Base-by-base conservation (phyloP, 441 rosid genomes). In the Syzygium syzygioides region DNA sequence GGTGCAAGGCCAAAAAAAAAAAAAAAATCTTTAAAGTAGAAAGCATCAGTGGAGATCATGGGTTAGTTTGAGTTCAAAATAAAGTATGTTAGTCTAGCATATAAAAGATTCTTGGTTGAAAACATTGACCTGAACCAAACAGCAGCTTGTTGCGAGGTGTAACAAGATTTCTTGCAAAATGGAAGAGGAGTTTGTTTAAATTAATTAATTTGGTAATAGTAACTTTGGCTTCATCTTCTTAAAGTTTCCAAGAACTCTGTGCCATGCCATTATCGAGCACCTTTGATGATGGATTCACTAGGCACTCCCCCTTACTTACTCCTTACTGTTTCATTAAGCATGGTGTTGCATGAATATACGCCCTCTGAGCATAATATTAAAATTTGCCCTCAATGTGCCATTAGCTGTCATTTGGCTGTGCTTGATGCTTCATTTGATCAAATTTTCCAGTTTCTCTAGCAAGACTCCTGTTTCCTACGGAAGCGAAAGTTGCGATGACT, bases 391-490 rank as follows among this genome's bases (percentile, higher is more conserved):
- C n/a, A 26, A 25, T 11, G 6, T 59, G 64, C n/a, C n/a, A 59
- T 59, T 59, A 11, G 25, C 62, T 76, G 28, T 41, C 50, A 76
- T 76, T 76, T 76, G 52, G n/a, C 52, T 76, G 55, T 80, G 89
- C 64, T 86, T 37, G 7, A 85, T 60, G 14, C 50, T 88, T 25
- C 45, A 76, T 52, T 68, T 34, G 23, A 23, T 76, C 23, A 50
- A 76, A 88, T 26, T 90, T 79, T 88, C 85, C 93, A 97, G 99
- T 97, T 92, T 98, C 95, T 79, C 88, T 97, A 34, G 99, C 99
- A 37, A 94, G 92, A 62, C 92, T 96, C 88, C 92, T 97, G 52
- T 97, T 96, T 88, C 99, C 99, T n/a, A 89, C 87, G 92, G 99
- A 97, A 93, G 97, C 99, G 8, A 90, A 93, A 93, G 94, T 96